phyloP scores from a whole-genome alignment of 2,329 filamentous ascomycete genomes.

The Acarospora socialis region DNA sequence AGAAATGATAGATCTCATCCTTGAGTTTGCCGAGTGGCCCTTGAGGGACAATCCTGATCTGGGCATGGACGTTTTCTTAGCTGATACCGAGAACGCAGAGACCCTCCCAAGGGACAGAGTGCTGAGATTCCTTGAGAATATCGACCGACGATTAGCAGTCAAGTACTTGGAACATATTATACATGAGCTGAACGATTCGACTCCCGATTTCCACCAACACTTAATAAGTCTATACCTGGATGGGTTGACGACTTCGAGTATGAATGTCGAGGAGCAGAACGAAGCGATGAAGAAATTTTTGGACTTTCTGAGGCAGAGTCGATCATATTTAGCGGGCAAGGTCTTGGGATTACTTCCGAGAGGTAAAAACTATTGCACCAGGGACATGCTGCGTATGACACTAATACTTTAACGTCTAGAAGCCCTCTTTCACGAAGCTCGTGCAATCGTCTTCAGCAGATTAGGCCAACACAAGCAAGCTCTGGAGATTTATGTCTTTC shows the following conservation, averaged over 20 bases:
- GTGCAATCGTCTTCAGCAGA: conserved; percentile 81
- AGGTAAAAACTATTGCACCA: conserved; percentile 33
- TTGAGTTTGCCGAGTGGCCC: conserved; percentile 87
- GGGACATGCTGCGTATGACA: not conserved
- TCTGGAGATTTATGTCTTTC: conserved; percentile 94
- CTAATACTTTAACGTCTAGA: conserved; percentile 36
- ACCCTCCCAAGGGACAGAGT: conserved; percentile 66
- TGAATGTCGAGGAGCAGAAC: conserved; percentile 35
- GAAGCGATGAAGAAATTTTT: conserved; percentile 53
- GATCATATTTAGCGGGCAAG: conserved; percentile 64
- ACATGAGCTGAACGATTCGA: conserved; percentile 68
- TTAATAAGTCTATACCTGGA: conserved; percentile 60
- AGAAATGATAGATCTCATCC: conserved; percentile 75
- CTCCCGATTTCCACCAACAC: conserved; percentile 74
- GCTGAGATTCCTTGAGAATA: conserved; percentile 54
- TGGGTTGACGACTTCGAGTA: conserved; percentile 23
- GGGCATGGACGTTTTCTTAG: conserved; percentile 86
- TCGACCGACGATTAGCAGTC: conserved; percentile 59
- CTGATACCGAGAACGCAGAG: conserved; percentile 90
- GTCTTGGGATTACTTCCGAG: conserved; percentile 65
- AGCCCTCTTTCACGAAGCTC: conserved; percentile 71
- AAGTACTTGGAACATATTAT: conserved; percentile 86
- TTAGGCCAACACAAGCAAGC: conserved; percentile 95
- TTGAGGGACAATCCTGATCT: conserved; percentile 55
- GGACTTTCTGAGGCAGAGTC: conserved; percentile 58